Base-by-base conservation (phyloP, 2,329 filamentous ascomycete species). In the Furcasterigmium sp. region DNA sequence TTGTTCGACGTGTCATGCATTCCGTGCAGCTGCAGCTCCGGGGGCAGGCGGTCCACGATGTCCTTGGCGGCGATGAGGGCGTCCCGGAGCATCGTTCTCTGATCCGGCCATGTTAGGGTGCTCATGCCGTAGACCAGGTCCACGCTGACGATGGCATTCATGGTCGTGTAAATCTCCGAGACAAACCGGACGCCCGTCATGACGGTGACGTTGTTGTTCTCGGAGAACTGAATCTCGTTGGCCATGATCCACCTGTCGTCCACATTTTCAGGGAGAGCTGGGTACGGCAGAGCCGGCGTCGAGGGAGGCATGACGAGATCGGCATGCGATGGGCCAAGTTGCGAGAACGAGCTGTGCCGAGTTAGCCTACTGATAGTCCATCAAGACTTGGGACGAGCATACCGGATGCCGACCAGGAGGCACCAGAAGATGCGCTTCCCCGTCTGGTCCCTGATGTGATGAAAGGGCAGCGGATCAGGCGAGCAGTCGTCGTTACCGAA, bases 371-470 rank as follows among this genome's bases (percentile, higher is more conserved):
- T 34, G 35, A 28, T 5, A 15, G 7, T 38, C 28, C 7, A 13
- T n/a, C 32, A 5, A 23, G 7, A 7, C 28, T 36, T n/a, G 8
- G 30, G 42, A 34, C 8, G 14, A 18, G 56, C 69, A 50, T 65
- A 83, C 76, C 83, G 76, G 46, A 87, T 78, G 26, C 84, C 84
- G 5, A 90, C 78, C 48, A 93, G 81, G 52, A 90, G 75, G 18
- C 87, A 84, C 83, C 90, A 95, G 60, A 94, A 95, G 32, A 95
- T 82, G 49, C 85, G 78, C 58, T 86, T 85, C 37, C 84, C 80
- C 37, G 87, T 76, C 61, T 90, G 84, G 54, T 84, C 80, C 55
- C 83, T 82, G 41, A 90, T 76, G 39, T 84, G 82, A 53, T 87
- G 83, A 46, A 85, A 78, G 1, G 73, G 67, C 35, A 69, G 63